Evolutionary conservation across 2,329 filamentous ascomycete genomes (phyloP).

Genomic region (Pestalotiopsis sp.): DNA sequence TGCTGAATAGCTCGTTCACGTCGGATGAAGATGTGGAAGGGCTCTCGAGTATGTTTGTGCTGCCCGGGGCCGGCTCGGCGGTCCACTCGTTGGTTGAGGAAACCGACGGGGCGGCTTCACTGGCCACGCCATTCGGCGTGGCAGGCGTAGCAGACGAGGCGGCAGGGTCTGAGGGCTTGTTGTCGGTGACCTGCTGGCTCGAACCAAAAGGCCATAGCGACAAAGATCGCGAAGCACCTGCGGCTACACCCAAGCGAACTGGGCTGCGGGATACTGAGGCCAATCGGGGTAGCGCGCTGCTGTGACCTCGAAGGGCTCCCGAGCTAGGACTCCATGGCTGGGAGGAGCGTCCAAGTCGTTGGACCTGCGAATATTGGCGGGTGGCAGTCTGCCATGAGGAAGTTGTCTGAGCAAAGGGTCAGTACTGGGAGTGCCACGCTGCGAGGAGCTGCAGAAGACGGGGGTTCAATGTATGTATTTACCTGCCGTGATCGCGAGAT

Average conservation of each 20-base stretch:
- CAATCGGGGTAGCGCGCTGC: slow-evolving; percentile 18
- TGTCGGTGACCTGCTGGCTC: slow-evolving; percentile 17
- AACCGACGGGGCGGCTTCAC: neutral
- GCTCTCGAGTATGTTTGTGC: slow-evolving; percentile 17
- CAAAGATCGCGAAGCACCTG: slow-evolving; percentile 29
- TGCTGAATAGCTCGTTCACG: slow-evolving; percentile 28
- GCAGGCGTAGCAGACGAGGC: slow-evolving; percentile 12
- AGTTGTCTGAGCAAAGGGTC: slow-evolving; percentile 16
- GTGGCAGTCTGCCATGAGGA: slow-evolving; percentile 16
- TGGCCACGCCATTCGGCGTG: neutral
- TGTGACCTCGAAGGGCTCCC: slow-evolving; percentile 13
- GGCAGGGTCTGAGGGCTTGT: slow-evolving; percentile 14
- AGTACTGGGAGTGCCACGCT: slow-evolving; percentile 8
- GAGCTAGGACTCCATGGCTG: slow-evolving; percentile 10
- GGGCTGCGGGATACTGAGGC: slow-evolving; percentile 15
- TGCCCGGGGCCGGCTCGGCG: neutral
- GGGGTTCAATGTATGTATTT: slow-evolving; percentile 15
- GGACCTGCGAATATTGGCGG: slow-evolving; percentile 16
- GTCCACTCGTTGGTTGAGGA: neutral
- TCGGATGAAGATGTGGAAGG: slow-evolving; percentile 20
- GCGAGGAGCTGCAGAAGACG: neutral
- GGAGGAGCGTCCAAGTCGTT: slow-evolving; percentile 11
- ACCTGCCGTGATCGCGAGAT: slow-evolving; percentile 22
- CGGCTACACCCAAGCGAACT: slow-evolving; percentile 13
- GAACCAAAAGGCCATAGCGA: slow-evolving; percentile 33